phyloP scores from a whole-genome alignment of 176 grass and related monocot genomes.

The Ensete ventricosum region DNA sequence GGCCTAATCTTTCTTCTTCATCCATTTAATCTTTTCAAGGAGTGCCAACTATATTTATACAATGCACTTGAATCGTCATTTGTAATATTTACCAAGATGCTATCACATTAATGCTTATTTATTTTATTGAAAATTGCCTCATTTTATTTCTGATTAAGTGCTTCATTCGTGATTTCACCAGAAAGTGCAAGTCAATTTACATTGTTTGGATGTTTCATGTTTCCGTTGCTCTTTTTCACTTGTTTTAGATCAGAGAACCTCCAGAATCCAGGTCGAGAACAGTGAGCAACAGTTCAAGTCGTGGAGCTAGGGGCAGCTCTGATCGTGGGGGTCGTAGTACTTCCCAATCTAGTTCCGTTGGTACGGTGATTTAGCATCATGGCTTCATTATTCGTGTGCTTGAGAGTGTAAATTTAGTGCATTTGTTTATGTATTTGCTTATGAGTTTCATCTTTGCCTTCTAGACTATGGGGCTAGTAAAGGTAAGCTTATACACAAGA shows the following conservation, averaged over 20 bases:
- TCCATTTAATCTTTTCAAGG: neutral
- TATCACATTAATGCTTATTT: neutral
- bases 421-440: neutral
- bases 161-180: neutral
- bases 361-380: conserved; percentile 23
- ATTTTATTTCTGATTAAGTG: neutral
- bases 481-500: conserved; percentile 39
- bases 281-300: conserved; percentile 42
- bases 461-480: conserved; percentile 34
- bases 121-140: neutral
- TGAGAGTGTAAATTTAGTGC: neutral
- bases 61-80: neutral
- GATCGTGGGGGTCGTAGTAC: conserved; percentile 42
- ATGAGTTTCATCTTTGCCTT: neutral
- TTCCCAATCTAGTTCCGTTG: conserved; percentile 43
- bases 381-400: neutral
- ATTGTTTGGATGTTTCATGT: neutral
- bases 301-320: conserved; percentile 49
- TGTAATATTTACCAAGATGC: neutral
- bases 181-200: neutral
- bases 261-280: conserved; percentile 64
- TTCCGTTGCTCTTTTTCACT: neutral
- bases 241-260: conserved; percentile 52
- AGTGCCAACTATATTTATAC: neutral
- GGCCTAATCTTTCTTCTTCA: neutral